These are phyloP conservation scores for Colletotrichum noveboracense DNA, from an alignment of 2,329 filamentous ascomycete species.

Conservation along the genomic window DNA sequence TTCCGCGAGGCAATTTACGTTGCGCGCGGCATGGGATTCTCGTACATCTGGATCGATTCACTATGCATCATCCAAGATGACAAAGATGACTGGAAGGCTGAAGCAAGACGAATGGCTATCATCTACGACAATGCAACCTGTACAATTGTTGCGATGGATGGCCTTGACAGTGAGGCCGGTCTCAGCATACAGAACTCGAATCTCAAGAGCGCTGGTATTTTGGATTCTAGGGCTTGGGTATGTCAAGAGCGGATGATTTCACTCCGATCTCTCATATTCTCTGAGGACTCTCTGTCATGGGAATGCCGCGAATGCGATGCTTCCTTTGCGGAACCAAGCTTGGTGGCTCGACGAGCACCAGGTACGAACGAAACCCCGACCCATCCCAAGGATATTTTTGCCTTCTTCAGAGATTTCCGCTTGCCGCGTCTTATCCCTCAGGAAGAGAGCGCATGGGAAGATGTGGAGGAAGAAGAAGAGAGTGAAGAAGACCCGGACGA, in stretches of 20 bases:
- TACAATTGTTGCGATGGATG: background rate
- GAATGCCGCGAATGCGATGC: constrained; percentile 3
- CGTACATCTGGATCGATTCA: background rate
- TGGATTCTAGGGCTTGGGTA: background rate
- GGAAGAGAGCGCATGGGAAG: background rate
- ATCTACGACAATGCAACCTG: background rate
- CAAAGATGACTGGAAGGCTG: background rate
- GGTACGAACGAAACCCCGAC: background rate
- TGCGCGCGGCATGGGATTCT: background rate
- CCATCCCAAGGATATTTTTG: background rate
- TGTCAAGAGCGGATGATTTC: background rate
- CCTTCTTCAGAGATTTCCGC: background rate
- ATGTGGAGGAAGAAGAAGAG: background rate
- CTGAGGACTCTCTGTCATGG: background rate
- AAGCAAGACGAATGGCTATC: background rate
- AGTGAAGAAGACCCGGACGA: background rate
- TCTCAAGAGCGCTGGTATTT: background rate
- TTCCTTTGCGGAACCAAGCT: background rate
- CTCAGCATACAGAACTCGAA: background rate
- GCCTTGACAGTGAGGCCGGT: background rate
- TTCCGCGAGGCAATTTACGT: background rate
- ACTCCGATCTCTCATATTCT: background rate
- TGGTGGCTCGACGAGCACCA: background rate
- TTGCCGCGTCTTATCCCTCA: background rate
- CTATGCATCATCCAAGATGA: background rate